phyloP scores from a whole-genome alignment of 345 rosid genomes.

The Brassica incana region DNA sequence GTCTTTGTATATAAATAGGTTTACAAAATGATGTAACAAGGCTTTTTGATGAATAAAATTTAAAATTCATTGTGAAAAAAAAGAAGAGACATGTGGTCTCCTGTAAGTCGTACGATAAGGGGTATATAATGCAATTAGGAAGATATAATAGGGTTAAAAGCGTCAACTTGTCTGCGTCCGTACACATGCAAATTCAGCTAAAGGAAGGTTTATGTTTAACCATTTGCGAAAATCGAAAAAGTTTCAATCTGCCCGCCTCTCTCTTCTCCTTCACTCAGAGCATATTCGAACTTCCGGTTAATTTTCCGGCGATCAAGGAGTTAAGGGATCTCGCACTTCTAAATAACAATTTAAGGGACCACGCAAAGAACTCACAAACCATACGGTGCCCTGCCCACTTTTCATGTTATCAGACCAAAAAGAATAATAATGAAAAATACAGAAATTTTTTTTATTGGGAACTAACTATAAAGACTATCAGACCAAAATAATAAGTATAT shows the following conservation, averaged over 20 bases:
- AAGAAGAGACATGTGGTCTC: constrained; percentile 4
- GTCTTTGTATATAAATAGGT: no score
- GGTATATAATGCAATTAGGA: background rate
- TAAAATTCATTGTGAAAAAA: no score
- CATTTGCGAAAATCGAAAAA: background rate
- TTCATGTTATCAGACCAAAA: no score
- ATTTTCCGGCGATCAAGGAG: background rate
- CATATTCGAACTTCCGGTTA: background rate
- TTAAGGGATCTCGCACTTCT: constrained; percentile 4
- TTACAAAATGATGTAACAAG: no score
- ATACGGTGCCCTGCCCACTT: no score
- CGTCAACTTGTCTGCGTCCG: background rate
- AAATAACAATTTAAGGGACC: no score
- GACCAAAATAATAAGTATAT: no score
- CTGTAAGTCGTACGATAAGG: background rate
- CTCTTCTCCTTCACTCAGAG: constrained; percentile 9
- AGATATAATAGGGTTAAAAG: background rate
- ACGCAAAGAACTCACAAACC: no score
- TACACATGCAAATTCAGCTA: background rate
- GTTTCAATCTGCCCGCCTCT: constrained; percentile 18
- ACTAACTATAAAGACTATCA: no score
- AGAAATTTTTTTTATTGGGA: no score
- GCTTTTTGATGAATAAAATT: no score
- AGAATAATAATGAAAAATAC: no score
- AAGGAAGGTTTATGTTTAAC: background rate